Evolutionary conservation across 2,329 filamentous ascomycete genomes (phyloP), one percentile per base, ranked within the genome.

Genomic region (Pyricularia pennisetigena): DNA sequence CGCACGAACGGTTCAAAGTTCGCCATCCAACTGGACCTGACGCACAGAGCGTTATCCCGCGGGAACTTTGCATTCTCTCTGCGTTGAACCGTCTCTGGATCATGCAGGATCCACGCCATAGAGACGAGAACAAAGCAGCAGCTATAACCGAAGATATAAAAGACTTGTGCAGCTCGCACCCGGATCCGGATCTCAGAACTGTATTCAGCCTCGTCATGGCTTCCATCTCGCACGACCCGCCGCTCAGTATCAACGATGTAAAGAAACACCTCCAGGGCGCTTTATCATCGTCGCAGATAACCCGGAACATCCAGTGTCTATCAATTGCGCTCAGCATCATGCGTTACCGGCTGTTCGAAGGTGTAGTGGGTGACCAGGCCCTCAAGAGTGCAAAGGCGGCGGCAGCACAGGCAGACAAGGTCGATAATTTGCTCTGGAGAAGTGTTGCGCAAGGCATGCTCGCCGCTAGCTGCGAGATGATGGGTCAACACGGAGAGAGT

Each of bases 281-380:
- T 2, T 84, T 97, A 61, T 84, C 85, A 57, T 86, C 88, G 2
- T 89, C 91, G 14, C 89, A 90, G 71, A 81, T 82, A 8, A 88
- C 90, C 9, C 83, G 83, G 68, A 97, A 97, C 75, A 87, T 87
- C 32, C 91, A 96, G 71, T 90, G 94, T 68, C 85, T 93, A n/a
- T 89, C 89, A 65, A 90, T 97, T 71, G 89, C 90, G 6, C 86
- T 97, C 69, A 93, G 89, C 72, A 89, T 95, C 71, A 96, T 97
- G 90, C 90, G 91, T 67, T 88, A 86, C 74, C 86, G 88, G 67
- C 90, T 97, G 74, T 97, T 94, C 77, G 89, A 90, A 64, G 90
- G 90, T 69, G 90, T 94, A 16, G 87, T 96, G 4, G 93, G 93
- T 66, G 90, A 91, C 69, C 91, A 94, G 76, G 90, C 90, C 0